Percentiles rank a stretch among this genome's conserved stretches.
Evolutionary conservation across 179 eudicot genomes (phyloP).

Genomic region (Camellia oleifera): DNA sequence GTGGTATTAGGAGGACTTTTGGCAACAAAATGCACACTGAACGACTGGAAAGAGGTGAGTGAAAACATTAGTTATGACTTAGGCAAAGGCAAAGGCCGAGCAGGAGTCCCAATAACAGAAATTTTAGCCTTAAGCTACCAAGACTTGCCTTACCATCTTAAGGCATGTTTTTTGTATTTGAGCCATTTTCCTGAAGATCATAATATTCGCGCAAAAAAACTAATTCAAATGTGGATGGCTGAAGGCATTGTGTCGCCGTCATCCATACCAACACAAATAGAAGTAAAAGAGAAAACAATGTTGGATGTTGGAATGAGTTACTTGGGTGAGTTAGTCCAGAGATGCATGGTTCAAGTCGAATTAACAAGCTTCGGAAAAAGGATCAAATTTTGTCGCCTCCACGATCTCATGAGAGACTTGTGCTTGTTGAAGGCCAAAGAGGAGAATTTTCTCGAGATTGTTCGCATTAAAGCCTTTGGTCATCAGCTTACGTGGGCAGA

Average conservation of each 20-base stretch:
- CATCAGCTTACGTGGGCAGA: neutral
- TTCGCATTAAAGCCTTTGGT: neutral
- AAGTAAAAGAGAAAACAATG: neutral
- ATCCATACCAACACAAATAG: no score
- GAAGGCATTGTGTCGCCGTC: constrained; percentile 25
- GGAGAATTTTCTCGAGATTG: constrained; percentile 20
- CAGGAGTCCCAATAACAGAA: constrained; percentile 9
- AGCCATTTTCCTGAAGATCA: constrained; percentile 25
- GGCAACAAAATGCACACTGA: constrained; percentile 17
- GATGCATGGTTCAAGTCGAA: constrained; percentile 29
- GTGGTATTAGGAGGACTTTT: constrained; percentile 24
- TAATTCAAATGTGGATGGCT: constrained; percentile 31
- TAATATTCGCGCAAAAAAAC: constrained; percentile 9
- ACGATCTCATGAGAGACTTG: constrained; percentile 33
- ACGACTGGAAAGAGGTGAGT: constrained; percentile 28
- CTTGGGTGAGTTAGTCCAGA: constrained; percentile 23
- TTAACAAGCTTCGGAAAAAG: neutral
- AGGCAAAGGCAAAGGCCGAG: neutral
- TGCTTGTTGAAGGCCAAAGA: constrained; percentile 24
- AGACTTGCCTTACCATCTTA: constrained; percentile 23
- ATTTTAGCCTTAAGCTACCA: constrained; percentile 24
- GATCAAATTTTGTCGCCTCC: constrained; percentile 18
- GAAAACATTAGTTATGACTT: neutral
- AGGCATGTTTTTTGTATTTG: constrained; percentile 34
- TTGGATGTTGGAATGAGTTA: constrained; percentile 21